phyloP scores from a whole-genome alignment of 2,329 filamentous ascomycete genomes.

The Neocucurbitaria cava region DNA sequence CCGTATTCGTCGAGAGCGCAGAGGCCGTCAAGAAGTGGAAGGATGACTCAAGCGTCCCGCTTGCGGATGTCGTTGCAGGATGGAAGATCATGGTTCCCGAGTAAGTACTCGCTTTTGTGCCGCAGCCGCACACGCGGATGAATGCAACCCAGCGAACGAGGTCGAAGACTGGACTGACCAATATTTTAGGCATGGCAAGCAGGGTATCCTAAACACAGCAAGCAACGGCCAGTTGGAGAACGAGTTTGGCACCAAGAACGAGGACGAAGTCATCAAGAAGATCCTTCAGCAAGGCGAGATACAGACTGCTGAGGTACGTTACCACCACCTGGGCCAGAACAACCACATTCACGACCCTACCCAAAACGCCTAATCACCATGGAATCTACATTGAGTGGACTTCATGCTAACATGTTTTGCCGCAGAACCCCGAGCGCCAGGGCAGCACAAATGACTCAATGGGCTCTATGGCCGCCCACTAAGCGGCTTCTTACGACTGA shows the following conservation, averaged over 20 bases:
- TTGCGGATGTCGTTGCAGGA: conserved; percentile 83
- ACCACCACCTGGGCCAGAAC: background rate
- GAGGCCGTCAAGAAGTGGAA: conserved; percentile 81
- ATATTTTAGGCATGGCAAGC: conserved; percentile 75
- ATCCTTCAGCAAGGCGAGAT: conserved; percentile 77
- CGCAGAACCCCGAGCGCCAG: conserved; percentile 50
- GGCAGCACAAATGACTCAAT: conserved; percentile 53
- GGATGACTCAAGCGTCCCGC: conserved; percentile 76
- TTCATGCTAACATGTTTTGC: conserved; percentile 10
- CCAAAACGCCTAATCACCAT: background rate
- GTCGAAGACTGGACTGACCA: background rate
- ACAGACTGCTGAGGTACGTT: conserved; percentile 36
- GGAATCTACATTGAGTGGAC: background rate
- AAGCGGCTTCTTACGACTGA: conserved; percentile 26
- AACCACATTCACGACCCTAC: background rate
- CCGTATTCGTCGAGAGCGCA: conserved; percentile 68
- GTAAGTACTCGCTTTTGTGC: conserved; percentile 61
- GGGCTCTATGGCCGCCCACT: conserved; percentile 45
- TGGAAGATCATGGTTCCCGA: conserved; percentile 91
- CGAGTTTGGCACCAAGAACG: conserved; percentile 83
- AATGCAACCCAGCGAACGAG: background rate
- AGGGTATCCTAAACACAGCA: conserved; percentile 79
- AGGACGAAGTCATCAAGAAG: conserved; percentile 80
- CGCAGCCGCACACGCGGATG: background rate
- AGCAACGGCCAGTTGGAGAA: conserved; percentile 77